A percentile compares a stretch with the other conserved stretches of the same genome.
These are phyloP conservation scores for Luffa acutangula DNA, from an alignment of 306 rosid genomes.

Conservation along the genomic window DNA sequence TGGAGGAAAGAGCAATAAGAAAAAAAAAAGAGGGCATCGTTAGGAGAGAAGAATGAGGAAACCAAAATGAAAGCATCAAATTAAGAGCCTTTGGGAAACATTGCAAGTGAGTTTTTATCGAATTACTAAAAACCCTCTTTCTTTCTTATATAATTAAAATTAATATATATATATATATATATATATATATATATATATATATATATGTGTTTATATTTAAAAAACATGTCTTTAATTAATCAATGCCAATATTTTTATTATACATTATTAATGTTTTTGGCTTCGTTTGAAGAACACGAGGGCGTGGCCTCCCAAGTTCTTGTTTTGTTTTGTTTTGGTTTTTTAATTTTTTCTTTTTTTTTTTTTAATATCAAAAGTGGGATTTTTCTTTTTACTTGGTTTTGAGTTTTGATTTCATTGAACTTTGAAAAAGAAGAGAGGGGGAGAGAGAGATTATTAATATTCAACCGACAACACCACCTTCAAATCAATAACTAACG, in stretches of 20 bases:
- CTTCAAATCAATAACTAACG: neutral
- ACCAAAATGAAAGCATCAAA: slow-evolving; percentile 8
- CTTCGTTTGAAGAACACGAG: slow-evolving; percentile 14
- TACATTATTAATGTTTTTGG: neutral
- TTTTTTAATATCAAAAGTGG: neutral
- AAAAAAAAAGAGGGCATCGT: neutral
- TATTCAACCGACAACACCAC: neutral
- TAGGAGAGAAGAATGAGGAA: neutral
- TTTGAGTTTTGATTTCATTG: neutral
- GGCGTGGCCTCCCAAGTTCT: slow-evolving; percentile 13
- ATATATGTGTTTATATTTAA: neutral
- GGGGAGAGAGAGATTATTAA: neutral
- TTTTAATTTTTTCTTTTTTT: neutral
- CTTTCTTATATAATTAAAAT: neutral
- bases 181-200: neutral
- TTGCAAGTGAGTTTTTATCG: slow-evolving; percentile 13
- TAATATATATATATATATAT: neutral
- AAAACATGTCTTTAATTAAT: neutral
- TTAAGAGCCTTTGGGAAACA: slow-evolving; percentile 10
- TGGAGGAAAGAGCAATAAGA: neutral
- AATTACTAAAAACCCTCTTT: slow-evolving; percentile 7
- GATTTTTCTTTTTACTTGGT: too few relatives aligned
- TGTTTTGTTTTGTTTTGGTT: neutral
- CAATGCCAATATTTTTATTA: neutral
- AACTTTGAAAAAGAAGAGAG: neutral